Conservation (phyloP, 768 basidiomycete genomes). For the Serendipita sp. region DNA sequence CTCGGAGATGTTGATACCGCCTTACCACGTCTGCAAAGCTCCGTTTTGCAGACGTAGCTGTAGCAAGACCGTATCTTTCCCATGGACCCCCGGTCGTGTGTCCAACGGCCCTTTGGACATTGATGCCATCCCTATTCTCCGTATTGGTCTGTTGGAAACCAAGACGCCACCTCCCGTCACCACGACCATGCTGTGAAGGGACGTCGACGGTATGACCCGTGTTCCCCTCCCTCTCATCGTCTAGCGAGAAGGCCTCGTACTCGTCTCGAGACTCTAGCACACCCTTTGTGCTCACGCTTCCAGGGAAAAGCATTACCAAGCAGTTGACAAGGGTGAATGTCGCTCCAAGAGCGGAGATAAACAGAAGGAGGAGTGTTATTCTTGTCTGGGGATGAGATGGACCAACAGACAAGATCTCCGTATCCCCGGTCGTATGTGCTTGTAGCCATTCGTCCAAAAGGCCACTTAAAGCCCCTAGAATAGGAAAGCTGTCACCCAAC, state of each 20-base stretch:
- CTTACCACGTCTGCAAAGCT: neutral
- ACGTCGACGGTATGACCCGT: neutral
- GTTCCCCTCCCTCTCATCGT: neutral
- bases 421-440: neutral
- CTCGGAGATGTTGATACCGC: neutral
- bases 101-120: no score
- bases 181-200: neutral
- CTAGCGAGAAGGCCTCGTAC: neutral
- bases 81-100: neutral
- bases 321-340: neutral
- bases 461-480: neutral
- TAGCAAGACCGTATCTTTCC: neutral
- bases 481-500: neutral
- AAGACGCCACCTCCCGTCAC: neutral
- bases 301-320: neutral
- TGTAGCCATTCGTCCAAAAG: neutral
- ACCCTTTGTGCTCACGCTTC: slow-evolving; percentile 1
- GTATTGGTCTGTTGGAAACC: no score
- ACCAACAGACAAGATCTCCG: neutral
- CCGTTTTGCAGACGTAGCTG: neutral
- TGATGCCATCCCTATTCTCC: no score
- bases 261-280: neutral
- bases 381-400: slow-evolving; percentile 3
- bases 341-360: neutral
- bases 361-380: neutral